These are phyloP conservation scores for Starmerella apis DNA, from an alignment of 805 yeast genomes.

Conservation along the genomic window DNA sequence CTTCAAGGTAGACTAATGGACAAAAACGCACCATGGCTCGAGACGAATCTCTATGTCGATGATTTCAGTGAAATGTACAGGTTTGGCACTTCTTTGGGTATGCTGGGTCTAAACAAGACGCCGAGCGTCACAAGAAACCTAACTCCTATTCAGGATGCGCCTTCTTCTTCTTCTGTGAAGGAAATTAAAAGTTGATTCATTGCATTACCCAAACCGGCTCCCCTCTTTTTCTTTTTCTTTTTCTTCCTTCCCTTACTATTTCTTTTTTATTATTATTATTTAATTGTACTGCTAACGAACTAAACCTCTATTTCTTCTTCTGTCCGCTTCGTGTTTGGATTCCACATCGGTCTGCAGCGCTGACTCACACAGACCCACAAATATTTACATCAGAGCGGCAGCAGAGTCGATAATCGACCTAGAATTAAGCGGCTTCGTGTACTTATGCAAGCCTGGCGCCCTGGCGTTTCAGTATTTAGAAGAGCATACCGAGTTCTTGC, in stretches of 20 bases:
- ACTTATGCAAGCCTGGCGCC: not conserved
- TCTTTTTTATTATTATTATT: no score
- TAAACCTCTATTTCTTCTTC: no score
- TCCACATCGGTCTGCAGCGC: no score
- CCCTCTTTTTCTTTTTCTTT: no score
- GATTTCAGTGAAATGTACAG: conserved; percentile 21
- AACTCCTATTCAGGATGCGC: not conserved
- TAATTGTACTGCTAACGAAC: no score
- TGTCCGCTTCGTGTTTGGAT: no score
- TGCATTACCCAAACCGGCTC: no score
- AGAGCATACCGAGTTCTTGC: conserved; percentile 57
- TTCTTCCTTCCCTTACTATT: no score
- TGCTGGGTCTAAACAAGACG: not conserved
- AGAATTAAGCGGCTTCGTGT: not conserved
- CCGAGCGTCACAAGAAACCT: not conserved
- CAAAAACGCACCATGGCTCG: conserved; percentile 25
- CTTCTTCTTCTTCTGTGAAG: no score
- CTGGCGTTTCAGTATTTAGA: not conserved
- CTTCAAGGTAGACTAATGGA: conserved; percentile 20
- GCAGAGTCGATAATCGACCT: not conserved
- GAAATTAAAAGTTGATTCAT: no score
- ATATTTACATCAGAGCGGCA: not conserved
- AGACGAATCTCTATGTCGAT: conserved; percentile 24
- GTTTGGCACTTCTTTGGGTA: conserved; percentile 14
- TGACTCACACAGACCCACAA: not conserved